Conservation (phyloP, 2,329 filamentous ascomycete species). For the Macrophomina tecta region DNA sequence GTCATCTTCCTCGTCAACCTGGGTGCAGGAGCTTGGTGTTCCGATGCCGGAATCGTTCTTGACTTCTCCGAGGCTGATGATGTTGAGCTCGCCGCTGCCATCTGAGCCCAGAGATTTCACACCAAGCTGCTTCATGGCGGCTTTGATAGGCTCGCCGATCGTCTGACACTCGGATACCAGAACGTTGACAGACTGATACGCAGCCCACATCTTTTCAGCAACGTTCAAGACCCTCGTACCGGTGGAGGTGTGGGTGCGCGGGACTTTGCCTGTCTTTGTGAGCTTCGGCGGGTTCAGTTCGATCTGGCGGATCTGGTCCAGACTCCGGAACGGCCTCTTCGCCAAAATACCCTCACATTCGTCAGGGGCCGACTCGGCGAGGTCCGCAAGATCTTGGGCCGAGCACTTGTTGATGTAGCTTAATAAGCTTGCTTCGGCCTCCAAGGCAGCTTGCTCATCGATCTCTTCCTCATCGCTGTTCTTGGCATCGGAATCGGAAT, state of each 20-base stretch:
- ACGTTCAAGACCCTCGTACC: conserved; percentile 72
- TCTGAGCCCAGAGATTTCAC: conserved; percentile 63
- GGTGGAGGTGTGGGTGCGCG: conserved; percentile 47
- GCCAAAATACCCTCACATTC: conserved; percentile 72
- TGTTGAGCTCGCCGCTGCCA: conserved; percentile 63
- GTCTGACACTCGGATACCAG: conserved; percentile 78
- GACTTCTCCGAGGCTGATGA: conserved; percentile 59
- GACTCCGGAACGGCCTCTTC: conserved; percentile 73
- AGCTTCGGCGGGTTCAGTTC: conserved; percentile 45
- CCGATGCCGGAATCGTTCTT: conserved; percentile 69
- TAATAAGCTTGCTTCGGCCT: conserved; percentile 65
- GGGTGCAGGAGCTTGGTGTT: conserved; percentile 57
- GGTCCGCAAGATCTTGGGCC: conserved; percentile 76
- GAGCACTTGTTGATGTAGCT: conserved; percentile 84
- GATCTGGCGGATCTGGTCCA: conserved; percentile 71
- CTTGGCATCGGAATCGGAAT: conserved; percentile 52
- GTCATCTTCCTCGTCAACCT: conserved; percentile 47
- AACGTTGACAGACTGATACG: conserved; percentile 82
- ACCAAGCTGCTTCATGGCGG: conserved; percentile 72
- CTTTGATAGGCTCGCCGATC: conserved; percentile 70
- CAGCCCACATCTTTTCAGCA: conserved; percentile 74
- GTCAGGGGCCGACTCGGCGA: conserved; percentile 75
- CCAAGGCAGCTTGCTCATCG: conserved; percentile 41
- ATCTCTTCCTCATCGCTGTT: conserved; percentile 24
- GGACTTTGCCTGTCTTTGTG: conserved; percentile 41